phyloP scores from a whole-genome alignment of 2,329 filamentous ascomycete genomes.

The Esteya vermicola region DNA sequence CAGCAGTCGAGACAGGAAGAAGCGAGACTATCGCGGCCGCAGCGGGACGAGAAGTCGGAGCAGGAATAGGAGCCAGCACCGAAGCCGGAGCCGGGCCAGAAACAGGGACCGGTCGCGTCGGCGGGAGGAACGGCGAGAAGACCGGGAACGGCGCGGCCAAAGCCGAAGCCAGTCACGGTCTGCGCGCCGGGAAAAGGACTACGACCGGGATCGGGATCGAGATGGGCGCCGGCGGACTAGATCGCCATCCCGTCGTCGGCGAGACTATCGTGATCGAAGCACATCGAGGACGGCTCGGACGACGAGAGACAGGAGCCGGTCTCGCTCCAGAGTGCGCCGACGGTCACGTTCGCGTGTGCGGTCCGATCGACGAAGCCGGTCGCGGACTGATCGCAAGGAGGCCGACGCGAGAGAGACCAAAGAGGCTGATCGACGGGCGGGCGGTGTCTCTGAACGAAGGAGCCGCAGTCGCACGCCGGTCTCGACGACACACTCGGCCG shows the following conservation, averaged over 20 bases:
- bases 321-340: conserved; percentile 2
- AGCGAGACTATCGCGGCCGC: conserved; percentile 13
- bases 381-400: not conserved
- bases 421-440: conserved; percentile 10
- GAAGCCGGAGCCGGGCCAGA: conserved; percentile 4
- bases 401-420: not conserved
- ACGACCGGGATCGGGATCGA: not conserved
- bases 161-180: too few species aligned
- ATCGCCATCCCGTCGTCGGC: conserved; percentile 7
- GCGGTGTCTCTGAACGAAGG: conserved; percentile 20
- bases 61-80: too few species aligned
- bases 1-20: conserved; percentile 14
- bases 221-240: not conserved
- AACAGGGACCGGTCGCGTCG: conserved; percentile 1
- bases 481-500: not conserved
- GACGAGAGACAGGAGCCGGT: conserved; percentile 2
- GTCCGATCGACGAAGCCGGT: not conserved
- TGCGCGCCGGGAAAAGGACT: not conserved
- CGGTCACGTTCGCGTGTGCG: conserved; percentile 4
- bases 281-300: conserved; percentile 1
- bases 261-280: conserved; percentile 6
- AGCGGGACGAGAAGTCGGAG: conserved; percentile 1
- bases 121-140: too few species aligned
- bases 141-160: too few species aligned
- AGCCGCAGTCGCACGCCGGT: conserved; percentile 28